Conservation (phyloP, 2,329 filamentous ascomycete species). For the Pyrenochaeta sp. region DNA sequence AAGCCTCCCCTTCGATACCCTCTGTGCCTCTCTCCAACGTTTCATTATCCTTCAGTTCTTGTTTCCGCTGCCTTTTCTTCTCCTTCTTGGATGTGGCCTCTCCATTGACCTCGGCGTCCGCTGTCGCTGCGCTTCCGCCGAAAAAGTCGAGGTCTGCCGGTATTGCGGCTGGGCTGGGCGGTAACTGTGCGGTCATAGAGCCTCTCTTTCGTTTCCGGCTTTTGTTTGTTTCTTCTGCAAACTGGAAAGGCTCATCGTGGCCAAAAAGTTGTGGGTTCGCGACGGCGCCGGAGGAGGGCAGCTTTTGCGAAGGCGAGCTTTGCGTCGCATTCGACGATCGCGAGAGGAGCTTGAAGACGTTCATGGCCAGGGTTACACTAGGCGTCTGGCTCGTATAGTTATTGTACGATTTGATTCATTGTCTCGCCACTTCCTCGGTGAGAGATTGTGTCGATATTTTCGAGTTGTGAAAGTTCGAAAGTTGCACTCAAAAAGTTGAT, state of each 20-base stretch:
- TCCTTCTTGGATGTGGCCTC: conserved; percentile 20
- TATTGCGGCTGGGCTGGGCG: conserved; percentile 14
- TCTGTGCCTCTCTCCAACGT: conserved; percentile 9
- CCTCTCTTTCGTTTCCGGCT: conserved; percentile 56
- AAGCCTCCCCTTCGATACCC: conserved; percentile 26
- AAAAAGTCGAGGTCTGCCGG: conserved; percentile 57
- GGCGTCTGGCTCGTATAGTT: not conserved
- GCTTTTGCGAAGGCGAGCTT: conserved; percentile 51
- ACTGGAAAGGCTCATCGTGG: conserved; percentile 51
- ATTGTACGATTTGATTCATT: not conserved
- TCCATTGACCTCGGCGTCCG: conserved; percentile 14
- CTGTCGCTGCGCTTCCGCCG: conserved; percentile 28
- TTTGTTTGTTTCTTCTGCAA: conserved; percentile 26
- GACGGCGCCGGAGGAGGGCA: conserved; percentile 71
- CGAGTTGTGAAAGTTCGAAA: conserved; percentile 19
- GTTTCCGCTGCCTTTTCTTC: conserved; percentile 22
- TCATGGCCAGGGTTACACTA: conserved; percentile 62
- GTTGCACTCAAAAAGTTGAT: conserved; percentile 29
- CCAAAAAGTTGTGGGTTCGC: conserved; percentile 75
- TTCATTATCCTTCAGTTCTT: conserved; percentile 12
- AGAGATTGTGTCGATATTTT: not conserved
- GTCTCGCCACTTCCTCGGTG: not conserved
- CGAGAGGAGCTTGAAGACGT: conserved; percentile 77
- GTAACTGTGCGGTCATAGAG: conserved; percentile 21
- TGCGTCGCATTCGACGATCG: conserved; percentile 69